Percentiles rank a stretch among this genome's conserved stretches.
Conservation (phyloP, 495 filamentous ascomycete genomes). For the Penicillium argentinense region DNA sequence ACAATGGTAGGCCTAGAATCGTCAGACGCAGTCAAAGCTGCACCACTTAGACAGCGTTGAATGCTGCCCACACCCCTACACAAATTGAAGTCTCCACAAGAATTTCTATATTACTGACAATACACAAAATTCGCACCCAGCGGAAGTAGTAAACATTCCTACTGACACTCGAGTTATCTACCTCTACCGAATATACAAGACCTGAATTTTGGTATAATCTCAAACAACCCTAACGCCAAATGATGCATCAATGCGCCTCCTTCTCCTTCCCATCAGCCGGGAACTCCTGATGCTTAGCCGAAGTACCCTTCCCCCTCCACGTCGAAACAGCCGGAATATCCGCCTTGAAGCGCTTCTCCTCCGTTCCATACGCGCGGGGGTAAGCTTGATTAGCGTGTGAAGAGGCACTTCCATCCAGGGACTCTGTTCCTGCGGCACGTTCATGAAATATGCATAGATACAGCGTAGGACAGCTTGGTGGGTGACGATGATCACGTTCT, state of each 20-base stretch:
- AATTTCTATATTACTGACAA: no score
- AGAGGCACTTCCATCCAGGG: conserved; percentile 98
- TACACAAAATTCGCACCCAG: no score
- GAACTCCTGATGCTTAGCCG: conserved; percentile 68
- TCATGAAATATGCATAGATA: conserved; percentile 99
- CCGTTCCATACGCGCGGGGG: conserved; percentile 92
- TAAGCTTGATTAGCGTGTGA: conserved; percentile 94
- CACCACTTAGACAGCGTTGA: no score
- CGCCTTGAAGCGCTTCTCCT: conserved; percentile 81
- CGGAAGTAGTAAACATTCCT: no score
- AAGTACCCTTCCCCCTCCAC: conserved; percentile 87
- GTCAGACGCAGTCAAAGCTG: no score
- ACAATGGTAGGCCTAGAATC: no score
- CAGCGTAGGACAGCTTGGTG: conserved; percentile 96
- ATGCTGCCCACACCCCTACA: no score
- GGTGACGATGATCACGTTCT: conserved; percentile 97
- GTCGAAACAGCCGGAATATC: conserved; percentile 94
- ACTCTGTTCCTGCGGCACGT: conserved; percentile 83
- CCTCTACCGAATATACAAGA: no score
- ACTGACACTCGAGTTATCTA: no score
- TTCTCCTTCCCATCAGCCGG: conserved; percentile 22
- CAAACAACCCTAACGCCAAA: not conserved
- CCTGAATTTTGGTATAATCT: no score
- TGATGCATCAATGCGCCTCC: conserved; percentile 9
- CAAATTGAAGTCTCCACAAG: no score